Percentiles rank a stretch among this genome's conserved stretches.
Conservation (phyloP, 352 stramenopile species). For the Phytopythium delawarense region DNA sequence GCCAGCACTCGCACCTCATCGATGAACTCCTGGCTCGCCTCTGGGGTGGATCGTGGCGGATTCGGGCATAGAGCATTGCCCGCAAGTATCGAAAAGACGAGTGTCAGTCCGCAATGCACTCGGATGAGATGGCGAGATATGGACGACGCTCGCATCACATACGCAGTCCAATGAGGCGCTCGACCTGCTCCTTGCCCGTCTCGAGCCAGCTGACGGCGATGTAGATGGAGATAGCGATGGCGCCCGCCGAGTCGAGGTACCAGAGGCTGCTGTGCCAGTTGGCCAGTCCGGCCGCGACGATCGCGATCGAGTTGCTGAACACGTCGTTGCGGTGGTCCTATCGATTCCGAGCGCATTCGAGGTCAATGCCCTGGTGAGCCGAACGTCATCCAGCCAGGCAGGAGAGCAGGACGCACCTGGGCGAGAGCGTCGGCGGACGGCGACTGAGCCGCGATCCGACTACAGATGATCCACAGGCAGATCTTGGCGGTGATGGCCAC, state of each 20-base stretch:
- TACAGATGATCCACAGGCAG: constrained; percentile 74
- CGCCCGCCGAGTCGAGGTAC: constrained; percentile 93
- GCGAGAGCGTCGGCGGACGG: constrained; percentile 69
- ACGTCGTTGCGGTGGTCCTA: constrained; percentile 98
- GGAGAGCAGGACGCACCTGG: constrained; percentile 32
- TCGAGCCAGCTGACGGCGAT: constrained; percentile 95
- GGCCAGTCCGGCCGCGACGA: constrained; percentile 71
- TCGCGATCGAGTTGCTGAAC: constrained; percentile 91
- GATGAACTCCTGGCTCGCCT: constrained; percentile 92
- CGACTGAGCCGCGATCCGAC: constrained; percentile 58
- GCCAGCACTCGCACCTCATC: constrained; percentile 89
- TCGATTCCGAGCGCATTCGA: constrained; percentile 7
- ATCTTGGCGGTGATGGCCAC: constrained; percentile 82
- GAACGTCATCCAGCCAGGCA: not conserved
- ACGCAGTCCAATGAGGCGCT: constrained; percentile 85
- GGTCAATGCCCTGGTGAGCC: not conserved
- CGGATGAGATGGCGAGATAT: not conserved
- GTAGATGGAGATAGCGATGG: constrained; percentile 95
- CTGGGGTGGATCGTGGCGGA: constrained; percentile 13
- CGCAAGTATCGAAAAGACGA: not conserved
- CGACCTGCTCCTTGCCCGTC: constrained; percentile 95
- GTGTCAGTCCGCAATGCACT: not conserved
- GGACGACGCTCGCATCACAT: constrained; percentile 20
- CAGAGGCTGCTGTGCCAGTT: constrained; percentile 79
- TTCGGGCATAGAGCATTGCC: not conserved